A percentile compares a stretch with the other conserved stretches of the same genome.
These are phyloP conservation scores for Teunomyces gatunensis DNA, from an alignment of 805 yeast species.

Conservation along the genomic window DNA sequence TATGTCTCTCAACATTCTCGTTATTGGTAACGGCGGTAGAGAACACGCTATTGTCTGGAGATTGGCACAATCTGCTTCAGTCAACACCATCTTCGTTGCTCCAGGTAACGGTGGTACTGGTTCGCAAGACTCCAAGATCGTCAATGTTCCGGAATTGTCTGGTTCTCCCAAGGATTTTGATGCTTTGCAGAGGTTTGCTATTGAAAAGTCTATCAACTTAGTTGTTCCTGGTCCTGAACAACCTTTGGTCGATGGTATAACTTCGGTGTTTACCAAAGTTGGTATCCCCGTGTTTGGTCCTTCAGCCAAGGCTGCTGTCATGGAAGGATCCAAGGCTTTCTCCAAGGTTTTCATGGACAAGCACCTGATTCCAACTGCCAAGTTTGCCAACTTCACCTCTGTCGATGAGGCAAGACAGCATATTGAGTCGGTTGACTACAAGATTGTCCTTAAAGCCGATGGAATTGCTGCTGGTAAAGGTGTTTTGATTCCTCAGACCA, in stretches of 20 bases:
- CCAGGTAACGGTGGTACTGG: conserved; percentile 97
- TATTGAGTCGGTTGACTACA: conserved; percentile 61
- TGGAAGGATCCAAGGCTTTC: conserved; percentile 97
- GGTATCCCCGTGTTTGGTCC: conserved; percentile 99
- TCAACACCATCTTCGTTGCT: conserved; percentile 77
- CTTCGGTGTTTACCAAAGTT: conserved; percentile 65
- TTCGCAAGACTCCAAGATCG: conserved; percentile 44
- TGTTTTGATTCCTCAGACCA: conserved; percentile 83
- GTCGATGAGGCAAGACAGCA: conserved; percentile 74
- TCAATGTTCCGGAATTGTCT: conserved; percentile 64
- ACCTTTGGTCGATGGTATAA: conserved; percentile 93
- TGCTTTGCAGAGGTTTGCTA: conserved; percentile 70
- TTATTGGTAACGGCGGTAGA: conserved; percentile 98
- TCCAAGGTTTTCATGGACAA: conserved; percentile 91
- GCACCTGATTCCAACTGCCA: conserved; percentile 93
- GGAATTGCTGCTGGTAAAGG: conserved; percentile 99
- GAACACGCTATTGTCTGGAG: conserved; percentile 97
- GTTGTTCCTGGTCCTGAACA: conserved; percentile 99
- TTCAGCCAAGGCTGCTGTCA: conserved; percentile 78
- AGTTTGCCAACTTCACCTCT: conserved; percentile 75
- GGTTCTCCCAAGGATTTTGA: conserved; percentile 67
- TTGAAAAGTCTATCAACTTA: conserved; percentile 58
- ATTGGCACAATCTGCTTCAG: conserved; percentile 72
- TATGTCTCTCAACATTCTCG: conserved; percentile 55
- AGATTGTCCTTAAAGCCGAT: conserved; percentile 91